phyloP scores from a whole-genome alignment of 495 filamentous ascomycete genomes.

The Daldinia caldariorum region DNA sequence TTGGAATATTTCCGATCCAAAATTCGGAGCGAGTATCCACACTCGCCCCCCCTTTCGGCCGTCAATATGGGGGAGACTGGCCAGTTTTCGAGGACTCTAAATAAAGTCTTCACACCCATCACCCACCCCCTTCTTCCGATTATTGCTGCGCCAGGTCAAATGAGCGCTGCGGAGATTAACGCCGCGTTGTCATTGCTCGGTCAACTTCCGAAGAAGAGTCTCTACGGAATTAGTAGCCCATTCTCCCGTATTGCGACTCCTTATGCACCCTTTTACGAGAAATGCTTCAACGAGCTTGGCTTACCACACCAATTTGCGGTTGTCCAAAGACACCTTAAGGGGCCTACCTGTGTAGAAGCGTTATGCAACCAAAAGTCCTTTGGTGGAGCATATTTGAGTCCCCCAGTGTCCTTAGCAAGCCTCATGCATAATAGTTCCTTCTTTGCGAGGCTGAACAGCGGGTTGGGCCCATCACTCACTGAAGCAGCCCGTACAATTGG shows the following conservation, averaged over 20 bases:
- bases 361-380: conserved; percentile 76
- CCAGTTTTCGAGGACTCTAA: conserved; percentile 80
- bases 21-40: conserved; percentile 70
- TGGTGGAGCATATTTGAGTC: conserved; percentile 81
- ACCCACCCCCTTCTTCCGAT: conserved; percentile 85
- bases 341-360: conserved; percentile 65
- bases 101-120: conserved; percentile 85
- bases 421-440: conserved; percentile 53
- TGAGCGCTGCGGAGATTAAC: conserved; percentile 86
- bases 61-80: conserved; percentile 88
- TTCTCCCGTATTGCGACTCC: conserved; percentile 66
- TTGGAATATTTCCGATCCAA: conserved; percentile 87
- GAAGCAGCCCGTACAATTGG: conserved; percentile 79
- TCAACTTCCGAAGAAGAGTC: conserved; percentile 77
- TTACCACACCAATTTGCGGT: conserved; percentile 81
- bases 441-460: conserved; percentile 56
- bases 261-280: conserved; percentile 85
- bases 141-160: conserved; percentile 83
- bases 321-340: conserved; percentile 74
- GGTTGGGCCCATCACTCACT: conserved; percentile 70
- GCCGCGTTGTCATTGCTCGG: conserved; percentile 79
- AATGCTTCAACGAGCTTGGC: conserved; percentile 87
- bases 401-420: conserved; percentile 65
- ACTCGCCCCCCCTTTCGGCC: conserved; percentile 75
- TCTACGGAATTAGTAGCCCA: conserved; percentile 81